Conservation (phyloP, 1,284 basidiomycete genomes). For the Ceratobasidium theobromae region DNA sequence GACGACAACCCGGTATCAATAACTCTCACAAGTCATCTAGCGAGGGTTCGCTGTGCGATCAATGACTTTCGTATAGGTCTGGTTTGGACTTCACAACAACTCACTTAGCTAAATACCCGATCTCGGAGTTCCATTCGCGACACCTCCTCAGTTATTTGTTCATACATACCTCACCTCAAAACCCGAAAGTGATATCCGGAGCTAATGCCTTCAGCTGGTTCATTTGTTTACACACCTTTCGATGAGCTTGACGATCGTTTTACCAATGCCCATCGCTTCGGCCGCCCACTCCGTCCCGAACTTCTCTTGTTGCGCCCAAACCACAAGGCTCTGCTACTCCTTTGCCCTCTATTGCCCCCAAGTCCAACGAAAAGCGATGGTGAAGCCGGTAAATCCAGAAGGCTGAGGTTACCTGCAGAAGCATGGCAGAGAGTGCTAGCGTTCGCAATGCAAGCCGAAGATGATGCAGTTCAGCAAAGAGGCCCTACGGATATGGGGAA, state of each 20-base stretch:
- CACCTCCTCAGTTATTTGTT: background rate
- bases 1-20: too few species aligned
- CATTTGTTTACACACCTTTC: conserved; percentile 20
- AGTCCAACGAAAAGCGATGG: conserved; percentile 6
- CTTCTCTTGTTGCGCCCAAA: conserved; percentile 10
- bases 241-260: conserved; percentile 31
- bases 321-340: conserved; percentile 13
- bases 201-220: conserved; percentile 14
- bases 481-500: background rate
- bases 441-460: conserved; percentile 47
- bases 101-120: background rate
- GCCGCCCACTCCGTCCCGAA: conserved; percentile 20
- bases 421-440: conserved; percentile 66
- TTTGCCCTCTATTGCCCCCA: conserved; percentile 14
- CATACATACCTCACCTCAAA: background rate
- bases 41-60: conserved; percentile 8
- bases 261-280: conserved; percentile 28
- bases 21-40: too few species aligned
- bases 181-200: background rate
- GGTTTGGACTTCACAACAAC: background rate
- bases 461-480: conserved; percentile 35
- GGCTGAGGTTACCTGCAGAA: conserved; percentile 63
- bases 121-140: background rate
- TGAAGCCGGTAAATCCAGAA: conserved; percentile 34
- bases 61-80: conserved; percentile 10